Conservation (phyloP, 352 stramenopile genomes). For the Globisporangium orthogonon region DNA sequence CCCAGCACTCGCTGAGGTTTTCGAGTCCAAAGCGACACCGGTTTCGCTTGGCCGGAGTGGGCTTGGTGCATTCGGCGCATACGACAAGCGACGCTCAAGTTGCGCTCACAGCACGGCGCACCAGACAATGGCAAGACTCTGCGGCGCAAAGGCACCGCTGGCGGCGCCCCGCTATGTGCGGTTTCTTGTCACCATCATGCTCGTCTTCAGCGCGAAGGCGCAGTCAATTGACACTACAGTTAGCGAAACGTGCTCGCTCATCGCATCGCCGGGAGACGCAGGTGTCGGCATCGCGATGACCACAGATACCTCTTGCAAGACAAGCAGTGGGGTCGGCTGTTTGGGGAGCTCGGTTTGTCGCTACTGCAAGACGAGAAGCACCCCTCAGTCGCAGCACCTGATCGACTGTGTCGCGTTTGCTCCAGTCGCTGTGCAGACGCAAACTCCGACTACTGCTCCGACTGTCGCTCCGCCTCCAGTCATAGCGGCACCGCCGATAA, state of each 20-base stretch:
- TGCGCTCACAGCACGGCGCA: too few relatives aligned
- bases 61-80: too few relatives aligned
- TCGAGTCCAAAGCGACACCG: too few relatives aligned
- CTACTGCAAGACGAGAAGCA: slow-evolving; percentile 15
- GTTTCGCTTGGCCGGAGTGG: too few relatives aligned
- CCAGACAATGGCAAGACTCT: neutral
- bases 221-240: neutral
- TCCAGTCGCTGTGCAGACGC: neutral
- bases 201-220: neutral
- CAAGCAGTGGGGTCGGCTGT: slow-evolving; percentile 8
- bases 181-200: neutral
- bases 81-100: too few relatives aligned
- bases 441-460: neutral
- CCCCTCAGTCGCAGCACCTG: slow-evolving; percentile 10
- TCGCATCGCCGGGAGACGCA: slow-evolving; percentile 11
- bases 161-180: neutral
- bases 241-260: neutral
- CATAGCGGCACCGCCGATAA: neutral
- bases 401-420: slow-evolving; percentile 6
- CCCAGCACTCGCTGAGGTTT: too few relatives aligned
- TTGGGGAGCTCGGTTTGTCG: slow-evolving; percentile 7
- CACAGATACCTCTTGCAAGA: slow-evolving; percentile 16
- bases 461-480: too few relatives aligned
- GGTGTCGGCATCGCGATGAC: slow-evolving; percentile 24
- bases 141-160: neutral